A percentile compares a stretch with the other conserved stretches of the same genome.
These are phyloP conservation scores for Globisporangium canariense DNA, from an alignment of 352 stramenopile species.

Conservation along the genomic window DNA sequence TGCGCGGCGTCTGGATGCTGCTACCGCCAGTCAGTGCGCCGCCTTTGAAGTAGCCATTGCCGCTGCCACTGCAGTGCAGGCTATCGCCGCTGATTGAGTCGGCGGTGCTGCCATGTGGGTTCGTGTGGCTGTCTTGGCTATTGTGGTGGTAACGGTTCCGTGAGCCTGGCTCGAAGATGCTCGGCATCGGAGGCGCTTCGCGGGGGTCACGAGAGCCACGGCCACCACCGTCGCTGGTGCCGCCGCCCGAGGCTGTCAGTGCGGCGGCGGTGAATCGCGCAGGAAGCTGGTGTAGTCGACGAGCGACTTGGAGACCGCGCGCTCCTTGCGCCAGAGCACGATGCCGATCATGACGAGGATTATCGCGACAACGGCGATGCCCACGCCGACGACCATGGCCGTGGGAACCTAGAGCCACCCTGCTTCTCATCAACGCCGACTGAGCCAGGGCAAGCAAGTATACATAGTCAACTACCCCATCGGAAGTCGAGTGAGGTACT, in stretches of 20 bases:
- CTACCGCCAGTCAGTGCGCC: not conserved
- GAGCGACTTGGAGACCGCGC: not conserved
- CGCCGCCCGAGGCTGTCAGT: not conserved
- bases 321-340: slow-evolving; percentile 5
- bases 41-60: slow-evolving; percentile 1
- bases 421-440: not conserved
- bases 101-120: not conserved
- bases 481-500: no score
- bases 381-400: not conserved
- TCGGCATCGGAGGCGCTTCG: not conserved
- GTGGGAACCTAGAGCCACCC: not conserved
- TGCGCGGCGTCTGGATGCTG: not conserved
- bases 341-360: not conserved
- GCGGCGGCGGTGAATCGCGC: not conserved
- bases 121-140: not conserved
- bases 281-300: slow-evolving; percentile 2
- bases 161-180: not conserved
- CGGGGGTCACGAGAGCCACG: not conserved
- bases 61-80: not conserved
- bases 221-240: not conserved
- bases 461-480: no score
- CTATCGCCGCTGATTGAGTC: not conserved
- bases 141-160: not conserved
- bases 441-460: no score
- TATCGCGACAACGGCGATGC: not conserved